Evolutionary conservation across 257 asterid species (phyloP).

Genomic region (Fraxinus anomala): DNA sequence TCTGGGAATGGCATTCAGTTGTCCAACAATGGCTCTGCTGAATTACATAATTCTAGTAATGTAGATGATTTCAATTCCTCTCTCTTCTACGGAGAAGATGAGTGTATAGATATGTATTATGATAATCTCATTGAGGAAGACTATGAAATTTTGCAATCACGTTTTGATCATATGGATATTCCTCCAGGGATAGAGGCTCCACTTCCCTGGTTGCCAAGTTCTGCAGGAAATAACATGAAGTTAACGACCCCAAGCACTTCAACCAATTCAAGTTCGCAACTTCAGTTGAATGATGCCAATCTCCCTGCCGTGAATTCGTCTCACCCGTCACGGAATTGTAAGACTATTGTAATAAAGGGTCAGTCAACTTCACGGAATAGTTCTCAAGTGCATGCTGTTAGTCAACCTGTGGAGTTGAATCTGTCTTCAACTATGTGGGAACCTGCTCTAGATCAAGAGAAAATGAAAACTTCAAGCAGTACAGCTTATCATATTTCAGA

Average conservation of each 20-base stretch:
- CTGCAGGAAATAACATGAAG: slow-evolving; percentile 33
- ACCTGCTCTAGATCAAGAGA: slow-evolving; percentile 27
- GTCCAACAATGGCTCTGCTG: slow-evolving; percentile 34
- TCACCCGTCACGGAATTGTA: slow-evolving; percentile 24
- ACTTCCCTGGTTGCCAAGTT: slow-evolving; percentile 62
- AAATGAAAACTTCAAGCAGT: slow-evolving; percentile 32
- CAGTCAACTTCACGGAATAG: slow-evolving; percentile 29
- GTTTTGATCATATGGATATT: slow-evolving; percentile 70
- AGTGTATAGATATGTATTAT: slow-evolving; percentile 49
- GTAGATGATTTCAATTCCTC: slow-evolving; percentile 48
- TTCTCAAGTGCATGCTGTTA: slow-evolving; percentile 20
- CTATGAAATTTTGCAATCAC: slow-evolving; percentile 49
- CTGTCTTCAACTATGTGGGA: slow-evolving; percentile 30
- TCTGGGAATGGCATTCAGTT: slow-evolving; percentile 34
- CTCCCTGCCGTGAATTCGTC: slow-evolving; percentile 29
- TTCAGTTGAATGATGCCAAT: slow-evolving; percentile 26
- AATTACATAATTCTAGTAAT: slow-evolving; percentile 33
- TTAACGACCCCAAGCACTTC: slow-evolving; percentile 42
- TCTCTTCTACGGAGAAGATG: slow-evolving; percentile 53
- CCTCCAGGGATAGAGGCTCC: slow-evolving; percentile 85
- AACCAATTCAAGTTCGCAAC: slow-evolving; percentile 30
- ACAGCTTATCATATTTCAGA: slow-evolving; percentile 24
- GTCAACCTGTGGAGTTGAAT: slow-evolving; percentile 31
- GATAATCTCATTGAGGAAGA: slow-evolving; percentile 56
- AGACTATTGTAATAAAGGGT: slow-evolving; percentile 19